Conservation (phyloP, 495 filamentous ascomycete species). For the Pseudevernia furfuracea region DNA sequence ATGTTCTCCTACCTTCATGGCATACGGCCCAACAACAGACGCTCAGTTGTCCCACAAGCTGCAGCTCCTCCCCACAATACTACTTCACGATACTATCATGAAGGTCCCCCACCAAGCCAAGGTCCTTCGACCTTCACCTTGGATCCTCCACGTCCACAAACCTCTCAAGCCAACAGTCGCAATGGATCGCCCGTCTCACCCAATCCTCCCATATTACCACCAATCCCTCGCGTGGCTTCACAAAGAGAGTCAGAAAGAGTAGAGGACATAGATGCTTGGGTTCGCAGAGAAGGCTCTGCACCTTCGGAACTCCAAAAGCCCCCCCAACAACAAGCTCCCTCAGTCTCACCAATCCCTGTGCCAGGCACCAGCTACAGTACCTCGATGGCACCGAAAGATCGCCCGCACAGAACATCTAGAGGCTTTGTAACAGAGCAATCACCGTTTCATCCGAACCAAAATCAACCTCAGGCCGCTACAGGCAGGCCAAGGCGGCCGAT, state of each 20-base stretch:
- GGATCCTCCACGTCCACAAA: constrained; percentile 13
- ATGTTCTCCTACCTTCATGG: constrained; percentile 38
- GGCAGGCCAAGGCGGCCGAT: constrained; percentile 17
- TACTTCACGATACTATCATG: constrained; percentile 14
- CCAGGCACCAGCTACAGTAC: not conserved
- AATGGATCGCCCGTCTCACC: constrained; percentile 30
- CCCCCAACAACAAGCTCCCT: not conserved
- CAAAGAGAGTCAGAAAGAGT: constrained; percentile 19
- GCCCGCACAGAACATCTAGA: not conserved
- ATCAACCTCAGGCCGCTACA: not conserved
- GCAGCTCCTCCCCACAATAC: constrained; percentile 13
- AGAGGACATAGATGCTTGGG: not conserved
- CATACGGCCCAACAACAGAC: constrained; percentile 30
- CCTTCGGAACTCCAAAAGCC: not conserved
- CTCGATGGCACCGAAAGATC: constrained; percentile 6
- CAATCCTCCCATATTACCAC: constrained; percentile 33
- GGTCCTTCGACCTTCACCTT: constrained; percentile 9
- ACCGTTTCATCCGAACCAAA: not conserved
- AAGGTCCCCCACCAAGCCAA: not conserved
- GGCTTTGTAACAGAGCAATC: not conserved
- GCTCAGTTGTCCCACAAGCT: constrained; percentile 27
- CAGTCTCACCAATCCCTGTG: not conserved
- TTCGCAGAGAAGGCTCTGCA: not conserved
- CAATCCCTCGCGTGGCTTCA: constrained; percentile 36
- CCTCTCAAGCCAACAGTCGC: constrained; percentile 7